Evolutionary conservation across 306 rosid species (phyloP).

Genomic region (Ceratonia siliqua): DNA sequence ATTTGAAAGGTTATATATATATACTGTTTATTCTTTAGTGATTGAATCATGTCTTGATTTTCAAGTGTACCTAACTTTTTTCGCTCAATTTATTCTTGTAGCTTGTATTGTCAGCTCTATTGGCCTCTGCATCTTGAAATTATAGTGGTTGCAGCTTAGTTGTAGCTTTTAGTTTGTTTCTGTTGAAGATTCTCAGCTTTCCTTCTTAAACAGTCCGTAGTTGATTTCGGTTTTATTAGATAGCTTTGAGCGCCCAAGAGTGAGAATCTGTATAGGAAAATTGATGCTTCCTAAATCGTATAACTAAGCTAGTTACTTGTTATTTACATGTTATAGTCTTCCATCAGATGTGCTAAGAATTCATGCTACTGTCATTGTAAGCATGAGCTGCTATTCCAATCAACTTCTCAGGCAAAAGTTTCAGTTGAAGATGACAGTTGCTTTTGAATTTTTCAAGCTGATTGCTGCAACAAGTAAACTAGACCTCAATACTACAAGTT

Average conservation of each 20-base stretch:
- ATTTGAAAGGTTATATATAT: conserved; percentile 1
- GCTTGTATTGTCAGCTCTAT: background rate
- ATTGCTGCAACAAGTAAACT: background rate
- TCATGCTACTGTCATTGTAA: background rate
- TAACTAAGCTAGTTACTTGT: background rate
- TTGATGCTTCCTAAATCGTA: background rate
- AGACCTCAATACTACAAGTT: background rate
- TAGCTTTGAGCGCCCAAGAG: background rate
- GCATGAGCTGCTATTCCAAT: background rate
- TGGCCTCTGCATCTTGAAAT: background rate
- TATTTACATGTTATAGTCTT: background rate
- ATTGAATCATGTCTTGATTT: conserved; percentile 1
- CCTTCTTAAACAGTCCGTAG: background rate
- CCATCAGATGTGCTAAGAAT: background rate
- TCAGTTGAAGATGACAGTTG: background rate
- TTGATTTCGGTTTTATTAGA: background rate
- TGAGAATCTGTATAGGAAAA: background rate
- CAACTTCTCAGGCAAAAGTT: background rate
- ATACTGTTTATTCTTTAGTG: conserved; percentile 3
- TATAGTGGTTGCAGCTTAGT: background rate
- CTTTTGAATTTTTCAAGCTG: background rate
- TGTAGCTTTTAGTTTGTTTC: background rate
- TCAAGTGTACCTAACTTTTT: background rate
- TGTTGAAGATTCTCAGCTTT: background rate
- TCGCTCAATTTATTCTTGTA: background rate